Evolutionary conservation across 2,329 filamentous ascomycete species (phyloP), one percentile per base, ranked within the genome.

Genomic region (Alternaria metachromatica): DNA sequence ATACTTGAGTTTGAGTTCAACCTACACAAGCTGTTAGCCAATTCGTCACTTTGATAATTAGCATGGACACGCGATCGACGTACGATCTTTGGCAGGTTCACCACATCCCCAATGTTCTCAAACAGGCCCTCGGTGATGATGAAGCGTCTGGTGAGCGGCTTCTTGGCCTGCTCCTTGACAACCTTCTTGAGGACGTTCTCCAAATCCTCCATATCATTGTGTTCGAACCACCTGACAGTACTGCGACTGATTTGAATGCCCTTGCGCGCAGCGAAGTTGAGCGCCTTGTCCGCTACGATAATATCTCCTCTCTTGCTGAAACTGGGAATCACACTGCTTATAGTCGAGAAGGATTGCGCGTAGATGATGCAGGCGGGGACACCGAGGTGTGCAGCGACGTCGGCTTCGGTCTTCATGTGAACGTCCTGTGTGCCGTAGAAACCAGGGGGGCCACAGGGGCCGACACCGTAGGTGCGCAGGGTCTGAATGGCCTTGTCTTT

Each of bases 371-470:
- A 96, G 30, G 91, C 90, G 58, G 94, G 89, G 1, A 92, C 93
- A 23, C 96, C 96, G 25, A 99, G 82, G 78, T 95, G 97, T 10
- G 92, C 88, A 23, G 96, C 94, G 76, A 99, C 94, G 78, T 98
- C 95, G 60, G 92, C 89, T 82, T 99, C 96, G 15, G 93, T 94
- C 84, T 96, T 96, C 88, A 97, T 95, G 81, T 99, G 96, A 49
- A 98, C 94, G 81, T 99, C 96, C 80, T 98, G 95, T 30, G 94
- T 99, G 69, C 94, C 96, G 83, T 99, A 99, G 83, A 99, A 99
- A 68, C 97, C 94, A 6, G 96, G 96, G 18, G 96, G 96, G 20
- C 96, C 96, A 78, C 96, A 99, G 61, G 96, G 95, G 9, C 96
- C 96, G 44, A 99, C 96, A 60, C 96, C 96, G 74, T 99, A 99